A percentile compares a stretch with the other conserved stretches of the same genome.
Conservation (phyloP, 345 rosid genomes). For the Erodium maritimum region DNA sequence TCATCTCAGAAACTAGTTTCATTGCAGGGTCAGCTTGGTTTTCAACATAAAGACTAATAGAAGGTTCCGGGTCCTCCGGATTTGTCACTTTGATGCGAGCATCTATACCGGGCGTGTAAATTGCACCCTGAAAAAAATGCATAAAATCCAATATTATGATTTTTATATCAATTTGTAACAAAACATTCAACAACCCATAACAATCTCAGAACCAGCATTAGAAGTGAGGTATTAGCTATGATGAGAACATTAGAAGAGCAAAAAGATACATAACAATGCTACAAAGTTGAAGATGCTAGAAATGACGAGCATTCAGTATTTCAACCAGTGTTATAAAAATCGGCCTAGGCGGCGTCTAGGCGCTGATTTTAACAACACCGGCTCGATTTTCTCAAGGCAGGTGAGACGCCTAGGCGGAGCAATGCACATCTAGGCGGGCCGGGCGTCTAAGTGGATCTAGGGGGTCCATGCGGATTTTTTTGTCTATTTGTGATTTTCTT, state of each 20-base stretch:
- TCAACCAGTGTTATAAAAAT: too few species aligned
- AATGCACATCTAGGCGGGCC: too few species aligned
- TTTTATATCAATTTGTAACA: not conserved
- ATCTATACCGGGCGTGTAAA: conserved; percentile 70
- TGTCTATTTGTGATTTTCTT: too few species aligned
- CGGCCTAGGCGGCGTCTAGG: too few species aligned
- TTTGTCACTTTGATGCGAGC: conserved; percentile 77
- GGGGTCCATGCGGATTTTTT: too few species aligned
- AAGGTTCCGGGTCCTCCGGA: conserved; percentile 77
- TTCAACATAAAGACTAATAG: conserved; percentile 74
- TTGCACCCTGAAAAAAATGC: conserved; percentile 53
- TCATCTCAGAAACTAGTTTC: conserved; percentile 95
- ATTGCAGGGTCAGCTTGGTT: conserved; percentile 85
- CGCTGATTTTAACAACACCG: too few species aligned
- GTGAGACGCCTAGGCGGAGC: too few species aligned
- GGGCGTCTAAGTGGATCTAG: too few species aligned
- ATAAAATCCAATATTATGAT: not conserved
- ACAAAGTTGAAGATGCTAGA: not conserved
- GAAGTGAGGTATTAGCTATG: not conserved
- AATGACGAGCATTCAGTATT: too few species aligned
- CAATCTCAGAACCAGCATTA: not conserved
- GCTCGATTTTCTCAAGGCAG: too few species aligned
- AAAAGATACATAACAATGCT: not conserved
- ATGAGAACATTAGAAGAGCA: not conserved
- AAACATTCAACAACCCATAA: not conserved